These are phyloP conservation scores for Chytriomyces sp. DNA, from an alignment of 192 early-diverging fungal species.

Conservation along the genomic window DNA sequence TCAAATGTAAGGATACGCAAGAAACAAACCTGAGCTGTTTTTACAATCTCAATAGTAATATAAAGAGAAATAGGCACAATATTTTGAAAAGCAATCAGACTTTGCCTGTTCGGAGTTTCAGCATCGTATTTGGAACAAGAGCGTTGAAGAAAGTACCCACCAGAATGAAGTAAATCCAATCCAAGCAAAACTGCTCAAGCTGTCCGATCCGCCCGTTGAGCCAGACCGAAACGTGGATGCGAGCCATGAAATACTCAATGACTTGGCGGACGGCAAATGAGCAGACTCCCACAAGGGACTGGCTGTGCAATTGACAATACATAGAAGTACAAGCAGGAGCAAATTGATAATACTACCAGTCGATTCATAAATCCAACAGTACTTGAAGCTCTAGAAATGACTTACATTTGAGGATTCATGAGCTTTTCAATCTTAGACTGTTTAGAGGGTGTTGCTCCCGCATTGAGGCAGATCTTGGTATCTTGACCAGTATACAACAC, in stretches of 20 bases:
- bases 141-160: slow-evolving; percentile 10
- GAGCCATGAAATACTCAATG: background rate
- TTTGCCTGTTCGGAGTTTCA: slow-evolving; percentile 61
- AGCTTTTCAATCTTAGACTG: slow-evolving; percentile 81
- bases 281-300: slow-evolving; percentile 40
- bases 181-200: slow-evolving; percentile 19
- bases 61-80: slow-evolving; percentile 96
- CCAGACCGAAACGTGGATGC: slow-evolving; percentile 1
- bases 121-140: slow-evolving; percentile 17
- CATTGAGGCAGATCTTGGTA: slow-evolving; percentile 91
- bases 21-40: slow-evolving; percentile 70
- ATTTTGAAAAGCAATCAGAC: slow-evolving; percentile 91
- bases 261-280: background rate
- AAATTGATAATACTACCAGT: slow-evolving; percentile 61
- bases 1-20: background rate
- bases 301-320: slow-evolving; percentile 36
- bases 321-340: slow-evolving; percentile 71
- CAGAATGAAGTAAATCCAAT: slow-evolving; percentile 41
- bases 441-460: slow-evolving; percentile 87
- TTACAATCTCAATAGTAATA: slow-evolving; percentile 91
- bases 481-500: slow-evolving; percentile 84
- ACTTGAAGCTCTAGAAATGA: background rate
- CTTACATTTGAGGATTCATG: slow-evolving; percentile 74
- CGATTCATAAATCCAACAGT: slow-evolving; percentile 41
- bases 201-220: background rate